Percentiles rank a stretch among this genome's conserved stretches.
phyloP scores from a whole-genome alignment of 768 basidiomycete species.

The Boletellus ananiceps region DNA sequence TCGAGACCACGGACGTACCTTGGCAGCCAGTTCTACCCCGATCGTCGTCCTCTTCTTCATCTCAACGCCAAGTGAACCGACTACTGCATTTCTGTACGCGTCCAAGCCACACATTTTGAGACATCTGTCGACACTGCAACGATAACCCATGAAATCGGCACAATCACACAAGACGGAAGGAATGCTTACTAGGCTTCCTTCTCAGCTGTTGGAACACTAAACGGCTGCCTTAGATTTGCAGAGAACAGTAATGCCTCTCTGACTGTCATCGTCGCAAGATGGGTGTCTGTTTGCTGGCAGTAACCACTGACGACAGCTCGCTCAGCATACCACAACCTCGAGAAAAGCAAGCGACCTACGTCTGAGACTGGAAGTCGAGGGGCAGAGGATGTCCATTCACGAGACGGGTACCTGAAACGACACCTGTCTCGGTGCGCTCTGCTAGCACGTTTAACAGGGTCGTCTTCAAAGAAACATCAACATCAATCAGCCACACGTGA shows the following conservation, averaged over 20 bases:
- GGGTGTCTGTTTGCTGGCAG: constrained; percentile 83
- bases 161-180: not conserved
- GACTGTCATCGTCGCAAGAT: constrained; percentile 70
- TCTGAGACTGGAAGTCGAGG: constrained; percentile 52
- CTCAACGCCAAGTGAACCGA: constrained; percentile 65
- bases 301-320: constrained; percentile 52
- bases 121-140: constrained; percentile 49
- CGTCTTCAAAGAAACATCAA: constrained; percentile 28
- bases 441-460: constrained; percentile 49
- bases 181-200: constrained; percentile 72
- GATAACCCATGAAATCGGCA: not conserved
- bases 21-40: constrained; percentile 83
- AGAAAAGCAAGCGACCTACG: constrained; percentile 25
- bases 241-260: constrained; percentile 78
- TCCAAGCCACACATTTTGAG: constrained; percentile 62
- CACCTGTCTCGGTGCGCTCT: constrained; percentile 34
- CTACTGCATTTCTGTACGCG: constrained; percentile 60
- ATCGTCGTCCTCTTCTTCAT: constrained; percentile 81
- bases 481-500: no score
- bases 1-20: constrained; percentile 28
- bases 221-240: constrained; percentile 73
- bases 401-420: constrained; percentile 40
- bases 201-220: constrained; percentile 56
- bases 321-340: not conserved
- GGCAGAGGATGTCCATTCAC: constrained; percentile 44